Percentiles rank a stretch among this genome's conserved stretches.
Evolutionary conservation across 441 rosid genomes (phyloP).

Genomic region (Mallotus japonicus): DNA sequence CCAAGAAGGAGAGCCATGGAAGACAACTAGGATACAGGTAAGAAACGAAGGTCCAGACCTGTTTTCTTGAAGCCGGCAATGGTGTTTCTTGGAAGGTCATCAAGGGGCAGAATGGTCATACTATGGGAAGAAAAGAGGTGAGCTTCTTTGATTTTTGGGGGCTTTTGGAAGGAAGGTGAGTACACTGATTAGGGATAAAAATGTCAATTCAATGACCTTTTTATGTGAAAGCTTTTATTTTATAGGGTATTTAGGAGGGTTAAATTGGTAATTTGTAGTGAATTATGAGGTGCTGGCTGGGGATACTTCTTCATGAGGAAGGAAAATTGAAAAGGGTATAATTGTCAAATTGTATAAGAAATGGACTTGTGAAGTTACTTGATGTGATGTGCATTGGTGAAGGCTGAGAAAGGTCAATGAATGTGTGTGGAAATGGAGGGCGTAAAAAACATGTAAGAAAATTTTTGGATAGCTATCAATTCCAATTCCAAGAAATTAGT

Average conservation of each 20-base stretch:
- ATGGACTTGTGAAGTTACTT: neutral
- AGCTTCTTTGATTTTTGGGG: neutral
- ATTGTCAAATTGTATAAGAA: slow-evolving; percentile 4
- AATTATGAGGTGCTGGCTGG: neutral
- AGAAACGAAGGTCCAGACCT: slow-evolving; percentile 22
- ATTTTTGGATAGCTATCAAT: neutral
- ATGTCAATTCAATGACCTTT: neutral
- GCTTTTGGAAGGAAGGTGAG: neutral
- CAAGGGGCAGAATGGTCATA: slow-evolving; percentile 36
- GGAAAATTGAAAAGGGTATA: neutral
- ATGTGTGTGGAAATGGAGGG: too few relatives aligned
- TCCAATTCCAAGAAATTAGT: neutral
- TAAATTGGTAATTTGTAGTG: neutral
- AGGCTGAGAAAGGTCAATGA: neutral
- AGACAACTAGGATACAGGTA: slow-evolving; percentile 52
- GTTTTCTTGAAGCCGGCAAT: slow-evolving; percentile 20
- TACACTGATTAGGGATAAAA: neutral
- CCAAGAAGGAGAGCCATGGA: slow-evolving; percentile 54
- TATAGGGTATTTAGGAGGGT: too few relatives aligned
- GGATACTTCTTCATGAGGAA: too few relatives aligned
- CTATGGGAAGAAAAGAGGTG: neutral
- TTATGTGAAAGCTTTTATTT: too few relatives aligned
- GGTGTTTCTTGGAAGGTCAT: slow-evolving; percentile 34
- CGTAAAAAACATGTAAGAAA: neutral
- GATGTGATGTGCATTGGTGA: too few relatives aligned